phyloP scores from a whole-genome alignment of 2,329 filamentous ascomycete genomes.

The Zopfia rhizophila region DNA sequence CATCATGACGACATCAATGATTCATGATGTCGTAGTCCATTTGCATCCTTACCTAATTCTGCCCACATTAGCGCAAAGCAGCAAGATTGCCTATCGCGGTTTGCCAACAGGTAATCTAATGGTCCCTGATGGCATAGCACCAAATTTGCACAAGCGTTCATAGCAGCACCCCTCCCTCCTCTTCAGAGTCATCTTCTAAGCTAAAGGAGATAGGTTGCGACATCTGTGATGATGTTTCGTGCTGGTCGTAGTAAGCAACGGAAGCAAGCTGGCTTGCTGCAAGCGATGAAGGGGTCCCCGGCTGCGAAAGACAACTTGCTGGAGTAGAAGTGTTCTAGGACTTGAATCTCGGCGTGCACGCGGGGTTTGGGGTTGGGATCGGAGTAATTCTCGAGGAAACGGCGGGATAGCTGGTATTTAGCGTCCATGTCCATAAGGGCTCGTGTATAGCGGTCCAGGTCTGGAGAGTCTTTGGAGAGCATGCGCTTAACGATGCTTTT shows the following conservation, averaged over 20 bases:
- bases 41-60: no score
- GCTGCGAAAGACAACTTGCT: conserved; percentile 47
- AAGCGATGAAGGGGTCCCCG: conserved; percentile 59
- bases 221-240: no score
- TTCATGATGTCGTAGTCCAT: no score
- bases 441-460: conserved; percentile 21
- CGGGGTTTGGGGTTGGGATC: conserved; percentile 37
- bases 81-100: no score
- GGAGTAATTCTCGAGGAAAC: conserved; percentile 38
- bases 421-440: conserved; percentile 41
- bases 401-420: conserved; percentile 29
- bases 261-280: conserved; percentile 64
- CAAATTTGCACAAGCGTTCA: no score
- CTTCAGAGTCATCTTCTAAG: no score
- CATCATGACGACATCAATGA: no score
- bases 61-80: no score
- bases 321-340: conserved; percentile 59
- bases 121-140: no score
- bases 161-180: no score
- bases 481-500: conserved; percentile 38
- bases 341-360: conserved; percentile 60
- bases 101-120: no score
- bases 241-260: conserved; percentile 61
- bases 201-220: no score
- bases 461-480: conserved; percentile 32